Base-by-base conservation (phyloP, 2,329 filamentous ascomycete genomes). In the Pseudogymnoascus sp. region DNA sequence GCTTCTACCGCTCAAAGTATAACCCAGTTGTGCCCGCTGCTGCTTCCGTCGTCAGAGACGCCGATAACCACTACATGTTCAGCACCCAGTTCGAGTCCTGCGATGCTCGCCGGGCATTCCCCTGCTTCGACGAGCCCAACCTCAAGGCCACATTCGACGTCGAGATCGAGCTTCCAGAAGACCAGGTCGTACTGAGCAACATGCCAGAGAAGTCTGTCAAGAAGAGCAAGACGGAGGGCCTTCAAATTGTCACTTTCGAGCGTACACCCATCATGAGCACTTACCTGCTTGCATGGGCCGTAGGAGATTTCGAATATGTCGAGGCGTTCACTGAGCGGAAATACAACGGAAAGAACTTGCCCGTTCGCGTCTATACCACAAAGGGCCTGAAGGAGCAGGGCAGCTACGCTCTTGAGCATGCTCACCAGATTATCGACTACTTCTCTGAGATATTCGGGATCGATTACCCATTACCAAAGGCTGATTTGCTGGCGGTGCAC, bases 61-160 rank as follows among this genome's bases (percentile, higher is more conserved):
- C 82, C 57, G 81, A 86, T 70, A 84, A 81, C 73, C 83, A 86
- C 75, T 83, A 84, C 73, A 93, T 93, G 90, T 81, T 96, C 76
- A 96, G 91, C 79, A 99, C 95, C 60, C 95, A 99, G 75, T 99
- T 99, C 73, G 95, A 99, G 80, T 89, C 93, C 53, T 96, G 92
- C 72, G 95, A 99, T 77, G 95, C 95, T 66, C 88, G 95, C 68
- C 84, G 93, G 69, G 93, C 95, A 8, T 97, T 99, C 78, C 95
- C 95, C 59, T 99, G 95, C 79, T 97, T 97, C 73, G 95, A 99
- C 73, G 95, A 99, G 79, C 95, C 95, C 44, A 96, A 96, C 72
- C 83, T 97, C 68, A 99, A 99, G 79, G 91, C 95, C 10, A 93
- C 92, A 2, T 97, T 97, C 73, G 93, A 97, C 75, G 90, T 99